phyloP scores from a whole-genome alignment of 768 basidiomycete genomes.

The Mycena belliarum region DNA sequence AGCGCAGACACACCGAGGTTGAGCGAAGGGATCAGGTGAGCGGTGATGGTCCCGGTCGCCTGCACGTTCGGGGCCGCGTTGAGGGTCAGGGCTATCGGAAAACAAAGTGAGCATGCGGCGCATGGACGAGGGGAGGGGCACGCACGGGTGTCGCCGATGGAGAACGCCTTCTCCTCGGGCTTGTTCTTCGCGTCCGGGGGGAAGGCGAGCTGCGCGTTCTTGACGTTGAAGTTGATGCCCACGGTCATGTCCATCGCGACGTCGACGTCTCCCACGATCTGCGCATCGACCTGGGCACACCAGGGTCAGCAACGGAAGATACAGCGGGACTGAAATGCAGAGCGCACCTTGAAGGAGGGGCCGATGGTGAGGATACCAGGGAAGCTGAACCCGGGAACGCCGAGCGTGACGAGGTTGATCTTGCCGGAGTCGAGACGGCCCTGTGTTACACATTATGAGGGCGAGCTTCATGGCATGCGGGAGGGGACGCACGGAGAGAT shows the following conservation, averaged over 20 bases:
- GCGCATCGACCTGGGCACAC: not conserved
- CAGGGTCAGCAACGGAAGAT: not conserved
- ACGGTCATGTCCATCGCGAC: slow-evolving; percentile 17
- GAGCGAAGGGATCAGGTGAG: slow-evolving; percentile 33
- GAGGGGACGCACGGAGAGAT: slow-evolving; percentile 32
- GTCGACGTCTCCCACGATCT: slow-evolving; percentile 12
- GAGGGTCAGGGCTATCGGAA: slow-evolving; percentile 23
- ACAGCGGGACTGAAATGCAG: not conserved
- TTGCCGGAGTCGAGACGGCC: slow-evolving; percentile 45
- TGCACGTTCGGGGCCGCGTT: slow-evolving; percentile 28
- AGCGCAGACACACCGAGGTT: slow-evolving; percentile 30
- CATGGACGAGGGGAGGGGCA: too few relatives aligned
- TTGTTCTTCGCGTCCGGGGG: not conserved
- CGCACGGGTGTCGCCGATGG: slow-evolving; percentile 18
- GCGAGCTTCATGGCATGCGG: too few relatives aligned
- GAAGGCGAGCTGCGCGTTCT: slow-evolving; percentile 18
- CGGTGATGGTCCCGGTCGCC: slow-evolving; percentile 28
- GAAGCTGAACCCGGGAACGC: slow-evolving; percentile 45
- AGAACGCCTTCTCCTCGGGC: slow-evolving; percentile 6
- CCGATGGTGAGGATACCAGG: slow-evolving; percentile 51
- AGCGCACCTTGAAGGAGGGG: slow-evolving; percentile 13
- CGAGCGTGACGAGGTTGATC: slow-evolving; percentile 41
- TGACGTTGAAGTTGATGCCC: slow-evolving; percentile 11
- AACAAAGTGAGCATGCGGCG: not conserved
- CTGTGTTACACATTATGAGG: too few relatives aligned